Conservation (phyloP, 148 eudicot species). For the Fagopyrum tataricum region DNA sequence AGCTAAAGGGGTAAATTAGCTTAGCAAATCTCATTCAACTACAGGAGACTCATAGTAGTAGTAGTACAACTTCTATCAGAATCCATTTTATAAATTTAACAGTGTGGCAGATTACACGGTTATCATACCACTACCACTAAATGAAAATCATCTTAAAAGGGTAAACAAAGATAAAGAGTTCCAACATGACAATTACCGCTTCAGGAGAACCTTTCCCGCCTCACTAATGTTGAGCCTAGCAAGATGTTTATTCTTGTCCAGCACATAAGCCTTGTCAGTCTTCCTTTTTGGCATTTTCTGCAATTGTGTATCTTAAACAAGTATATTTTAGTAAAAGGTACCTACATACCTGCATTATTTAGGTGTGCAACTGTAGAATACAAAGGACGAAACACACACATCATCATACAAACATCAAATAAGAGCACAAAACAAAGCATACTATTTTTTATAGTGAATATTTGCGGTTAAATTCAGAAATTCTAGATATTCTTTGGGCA, state of each 20-base stretch:
- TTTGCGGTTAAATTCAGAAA: background rate
- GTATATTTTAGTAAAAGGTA: conserved; percentile 37
- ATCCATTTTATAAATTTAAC: background rate
- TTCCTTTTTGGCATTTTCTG: conserved; percentile 98
- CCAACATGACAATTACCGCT: conserved; percentile 34
- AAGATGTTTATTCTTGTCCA: conserved; percentile 86
- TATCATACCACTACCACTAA: background rate
- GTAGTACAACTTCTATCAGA: background rate
- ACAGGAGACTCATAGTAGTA: background rate
- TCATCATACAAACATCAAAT: background rate
- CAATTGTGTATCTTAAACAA: conserved; percentile 84
- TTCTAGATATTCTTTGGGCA: background rate
- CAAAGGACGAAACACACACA: background rate
- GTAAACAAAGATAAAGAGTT: background rate
- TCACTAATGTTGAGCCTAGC: conserved; percentile 86
- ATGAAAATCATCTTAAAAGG: background rate
- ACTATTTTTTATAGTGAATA: background rate
- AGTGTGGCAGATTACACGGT: background rate
- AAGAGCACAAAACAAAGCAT: background rate
- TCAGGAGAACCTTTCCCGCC: conserved; percentile 79
- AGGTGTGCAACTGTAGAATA: conserved; percentile 7
- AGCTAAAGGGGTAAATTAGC: background rate
- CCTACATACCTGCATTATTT: background rate
- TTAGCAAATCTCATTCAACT: background rate
- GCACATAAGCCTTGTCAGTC: conserved; percentile 88